Evolutionary conservation across 2,329 filamentous ascomycete genomes (phyloP), one percentile per base, ranked within the genome.

Genomic region (Colletotrichum simmondsii): DNA sequence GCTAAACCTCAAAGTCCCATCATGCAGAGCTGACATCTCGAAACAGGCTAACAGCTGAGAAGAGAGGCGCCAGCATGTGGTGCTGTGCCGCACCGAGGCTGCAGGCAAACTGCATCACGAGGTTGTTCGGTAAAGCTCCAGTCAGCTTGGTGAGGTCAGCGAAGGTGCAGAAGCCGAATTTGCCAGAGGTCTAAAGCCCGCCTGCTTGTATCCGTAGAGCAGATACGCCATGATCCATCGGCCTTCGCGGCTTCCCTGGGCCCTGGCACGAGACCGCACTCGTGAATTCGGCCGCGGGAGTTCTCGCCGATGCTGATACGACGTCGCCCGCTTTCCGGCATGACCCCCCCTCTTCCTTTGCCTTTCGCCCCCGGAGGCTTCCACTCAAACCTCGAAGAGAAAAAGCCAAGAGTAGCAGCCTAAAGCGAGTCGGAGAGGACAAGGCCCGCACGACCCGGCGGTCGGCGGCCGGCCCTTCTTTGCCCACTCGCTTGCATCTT

Each of bases 251-350:
- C 46, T 52, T 57, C 57, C 14, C 26, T 28, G 26, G 26, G 26
- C 26, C 30, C 54, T 35, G 12, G 26, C 54, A n/a, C 42, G 7
- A 60, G 24, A 37, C 32, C 60, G 24, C 60, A 19, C 37, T 53
- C 49, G 10, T 56, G 28, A 19, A 19, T 63, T 53, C 42, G 26
- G 26, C 46, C 16, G 64, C 22, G 37, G 28, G 30, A 68, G 53
- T 64, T 72, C 69, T 68, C 69, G 58, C 37, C 42, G 42, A 59
- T 63, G 58, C 65, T 72, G 69, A 53, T 63, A 63, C 49, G 57
- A 59, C 37, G 49, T 58, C 65, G 68, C 68, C 68, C 63, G 69
- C 37, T 72, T 63, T 58, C 19, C 69, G 16, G n/a, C 28, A 49
- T n/a, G 42, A 53, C 60, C 5, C 19, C n/a, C 16, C 5, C 46